Evolutionary conservation across 202 grass and related monocot species (phyloP), one percentile per base, ranked within the genome.

Genomic region (Brachypodium distachyon): DNA sequence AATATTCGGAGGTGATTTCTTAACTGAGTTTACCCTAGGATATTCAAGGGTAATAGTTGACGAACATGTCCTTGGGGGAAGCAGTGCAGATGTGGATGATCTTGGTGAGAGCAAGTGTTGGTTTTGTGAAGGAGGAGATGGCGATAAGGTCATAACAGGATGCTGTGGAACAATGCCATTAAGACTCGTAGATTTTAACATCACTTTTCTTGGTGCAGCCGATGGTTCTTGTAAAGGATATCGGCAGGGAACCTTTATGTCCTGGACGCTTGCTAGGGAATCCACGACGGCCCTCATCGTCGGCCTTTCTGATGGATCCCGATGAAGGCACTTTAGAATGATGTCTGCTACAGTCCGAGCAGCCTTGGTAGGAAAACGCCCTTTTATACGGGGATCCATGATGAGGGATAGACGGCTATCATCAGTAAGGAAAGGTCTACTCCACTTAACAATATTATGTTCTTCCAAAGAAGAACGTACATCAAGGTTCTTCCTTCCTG

Each of bases 401-500:
- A 98, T 98, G 44, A 98, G 83, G 39, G 96, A 98, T 58, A 98
- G 85, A 32, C 91, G 96, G 48, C 85, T 85, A 63, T 98, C 89
- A 62, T 98, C 96, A 2, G 91, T 78, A 49, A 98, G 86, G 77
- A 92, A 98, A 78, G 96, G 84, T 61, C 83, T 90, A 31, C 87
- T 92, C 91, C 89, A 98, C 76, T 90, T 98, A 38, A 95, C 86
- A 41, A 98, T 87, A 76, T 98, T 89, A 0, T 79, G 82, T 67
- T 98, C 96, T 95, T 95, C 89, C 75, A 87, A 92, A 6, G 87
- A 74, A 26, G 67, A 83, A 31, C 71, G 86, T 1, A 26, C 48
- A 43, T 95, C 91, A 60, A 95, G 89, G 67, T 98, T 98, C 72
- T 82, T 95, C 53, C 85, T 87, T 44, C 91, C 96, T 6, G 96